A percentile compares a stretch with the other conserved stretches of the same genome.
Conservation (phyloP, 2,329 filamentous ascomycete species). For the Fusarium verticillioides region DNA sequence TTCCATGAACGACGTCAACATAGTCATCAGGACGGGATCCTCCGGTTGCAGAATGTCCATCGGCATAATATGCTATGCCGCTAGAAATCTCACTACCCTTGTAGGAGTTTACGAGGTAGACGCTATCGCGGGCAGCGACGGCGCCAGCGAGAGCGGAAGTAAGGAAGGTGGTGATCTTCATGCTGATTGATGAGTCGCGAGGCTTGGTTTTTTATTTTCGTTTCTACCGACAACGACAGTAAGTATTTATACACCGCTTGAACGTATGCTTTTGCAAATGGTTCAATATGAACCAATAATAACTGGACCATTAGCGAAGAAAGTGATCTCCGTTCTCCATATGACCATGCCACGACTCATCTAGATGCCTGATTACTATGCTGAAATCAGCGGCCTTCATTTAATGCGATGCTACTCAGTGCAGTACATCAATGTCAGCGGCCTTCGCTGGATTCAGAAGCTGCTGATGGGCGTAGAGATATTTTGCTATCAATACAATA, state of each 20-base stretch:
- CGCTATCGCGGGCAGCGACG: background rate
- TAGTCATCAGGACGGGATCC: slow-evolving; percentile 1
- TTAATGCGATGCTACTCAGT: background rate
- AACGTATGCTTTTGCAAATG: accelerated
- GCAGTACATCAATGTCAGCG: background rate
- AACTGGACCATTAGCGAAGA: background rate
- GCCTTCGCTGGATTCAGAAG: background rate
- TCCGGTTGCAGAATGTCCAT: background rate
- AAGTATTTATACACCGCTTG: background rate
- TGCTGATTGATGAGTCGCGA: background rate
- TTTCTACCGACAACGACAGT: accelerated
- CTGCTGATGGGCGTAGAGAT: background rate
- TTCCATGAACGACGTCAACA: background rate
- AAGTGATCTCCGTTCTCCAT: accelerated
- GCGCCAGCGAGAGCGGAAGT: background rate
- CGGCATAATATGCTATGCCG: slow-evolving; percentile 1
- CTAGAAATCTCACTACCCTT: slow-evolving; percentile 3
- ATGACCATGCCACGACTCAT: background rate
- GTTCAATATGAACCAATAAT: accelerated
- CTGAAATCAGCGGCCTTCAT: background rate
- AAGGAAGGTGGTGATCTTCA: background rate
- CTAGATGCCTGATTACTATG: background rate
- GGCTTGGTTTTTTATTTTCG: no score
- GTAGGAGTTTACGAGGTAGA: slow-evolving; percentile 8
- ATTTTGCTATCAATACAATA: background rate